Percentiles rank a stretch among this genome's conserved stretches.
Evolutionary conservation across 2,329 filamentous ascomycete species (phyloP).

Genomic region (Ampelomyces quisqualis): DNA sequence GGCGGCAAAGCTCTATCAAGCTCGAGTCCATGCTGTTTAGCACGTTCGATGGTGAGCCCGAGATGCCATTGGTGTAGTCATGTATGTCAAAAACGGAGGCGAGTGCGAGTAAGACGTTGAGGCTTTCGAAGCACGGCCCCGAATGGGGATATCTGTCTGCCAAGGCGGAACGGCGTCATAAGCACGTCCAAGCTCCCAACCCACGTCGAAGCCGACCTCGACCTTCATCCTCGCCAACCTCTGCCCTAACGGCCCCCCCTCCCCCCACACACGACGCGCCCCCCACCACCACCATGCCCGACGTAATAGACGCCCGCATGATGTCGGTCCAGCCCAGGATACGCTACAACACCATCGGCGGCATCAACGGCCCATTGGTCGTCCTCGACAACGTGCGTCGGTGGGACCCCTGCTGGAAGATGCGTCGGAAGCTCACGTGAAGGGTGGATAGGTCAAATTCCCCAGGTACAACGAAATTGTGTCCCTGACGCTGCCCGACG

Average conservation of each 20-base stretch:
- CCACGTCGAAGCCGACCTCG: constrained; percentile 15
- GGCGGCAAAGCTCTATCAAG: too few species aligned
- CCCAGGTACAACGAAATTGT: constrained; percentile 98
- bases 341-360: constrained; percentile 97
- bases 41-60: too few species aligned
- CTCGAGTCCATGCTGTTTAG: too few species aligned
- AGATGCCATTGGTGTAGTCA: too few species aligned
- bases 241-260: constrained; percentile 5
- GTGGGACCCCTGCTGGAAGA: constrained; percentile 4
- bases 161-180: constrained; percentile 1
- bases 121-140: too few species aligned
- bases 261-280: constrained; percentile 17
- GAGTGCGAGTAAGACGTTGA: too few species aligned
- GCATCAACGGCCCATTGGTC: constrained; percentile 96
- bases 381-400: constrained; percentile 87
- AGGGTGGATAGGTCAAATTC: constrained; percentile 78
- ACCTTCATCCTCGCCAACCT: constrained; percentile 23
- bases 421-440: constrained; percentile 22
- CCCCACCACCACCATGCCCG: constrained; percentile 40
- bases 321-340: constrained; percentile 68
- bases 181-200: constrained; percentile 4
- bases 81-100: too few species aligned
- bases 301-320: constrained; percentile 51
- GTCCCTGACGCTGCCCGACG: constrained; percentile 91
- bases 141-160: too few species aligned